phyloP scores from a whole-genome alignment of 768 basidiomycete genomes.

The Termitomyces sp. region DNA sequence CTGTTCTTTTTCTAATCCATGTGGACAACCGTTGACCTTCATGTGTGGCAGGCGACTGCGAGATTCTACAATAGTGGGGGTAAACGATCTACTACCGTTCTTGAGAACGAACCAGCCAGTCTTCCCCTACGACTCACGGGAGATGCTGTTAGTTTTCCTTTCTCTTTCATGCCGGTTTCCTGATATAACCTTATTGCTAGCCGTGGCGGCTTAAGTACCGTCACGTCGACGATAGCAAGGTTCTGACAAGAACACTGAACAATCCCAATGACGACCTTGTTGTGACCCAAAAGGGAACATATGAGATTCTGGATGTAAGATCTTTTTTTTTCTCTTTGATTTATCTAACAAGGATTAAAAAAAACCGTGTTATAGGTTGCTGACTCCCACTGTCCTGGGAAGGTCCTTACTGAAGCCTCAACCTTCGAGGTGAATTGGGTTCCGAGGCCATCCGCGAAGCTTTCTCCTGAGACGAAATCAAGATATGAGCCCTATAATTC shows the following conservation, averaged over 20 bases:
- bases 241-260: constrained; percentile 38
- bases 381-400: constrained; percentile 85
- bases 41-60: constrained; percentile 64
- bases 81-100: constrained; percentile 55
- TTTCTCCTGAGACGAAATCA: constrained; percentile 57
- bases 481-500: constrained; percentile 61
- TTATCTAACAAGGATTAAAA: background rate
- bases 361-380: constrained; percentile 50
- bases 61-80: constrained; percentile 74
- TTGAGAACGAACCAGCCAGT: constrained; percentile 68
- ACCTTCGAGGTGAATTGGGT: constrained; percentile 78
- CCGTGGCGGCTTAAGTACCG: constrained; percentile 87
- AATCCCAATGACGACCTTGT: constrained; percentile 70
- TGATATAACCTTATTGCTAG: constrained; percentile 34
- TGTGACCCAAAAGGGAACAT: constrained; percentile 73
- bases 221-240: constrained; percentile 37
- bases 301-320: constrained; percentile 67
- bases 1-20: constrained; percentile 15
- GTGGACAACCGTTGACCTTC: background rate
- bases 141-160: constrained; percentile 60
- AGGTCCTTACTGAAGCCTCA: constrained; percentile 52
- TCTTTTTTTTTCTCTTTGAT: constrained; percentile 7
- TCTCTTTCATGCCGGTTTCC: background rate
- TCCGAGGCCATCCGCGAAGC: constrained; percentile 67
- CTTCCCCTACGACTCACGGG: constrained; percentile 88